Conservation (phyloP, 2,329 filamentous ascomycete species). For the Ambrosiella xylebori region DNA sequence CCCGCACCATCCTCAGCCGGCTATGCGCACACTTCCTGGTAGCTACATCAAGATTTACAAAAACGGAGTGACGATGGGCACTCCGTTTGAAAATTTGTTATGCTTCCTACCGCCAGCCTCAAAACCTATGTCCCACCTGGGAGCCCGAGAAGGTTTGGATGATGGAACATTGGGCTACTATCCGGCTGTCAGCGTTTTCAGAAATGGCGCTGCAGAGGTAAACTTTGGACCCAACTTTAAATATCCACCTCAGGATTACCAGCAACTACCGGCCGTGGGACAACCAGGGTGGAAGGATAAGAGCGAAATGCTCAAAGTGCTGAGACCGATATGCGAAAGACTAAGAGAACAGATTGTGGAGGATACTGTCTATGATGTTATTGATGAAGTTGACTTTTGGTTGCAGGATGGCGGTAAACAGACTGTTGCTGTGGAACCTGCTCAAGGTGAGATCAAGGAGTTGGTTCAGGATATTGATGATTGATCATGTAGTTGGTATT, state of each 20-base stretch:
- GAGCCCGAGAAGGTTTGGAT: slow-evolving; percentile 72
- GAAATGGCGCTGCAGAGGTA: slow-evolving; percentile 75
- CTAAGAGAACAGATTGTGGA: slow-evolving; percentile 90
- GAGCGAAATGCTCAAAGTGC: background rate
- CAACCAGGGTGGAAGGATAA: slow-evolving; percentile 14
- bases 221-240: slow-evolving; percentile 94
- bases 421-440: slow-evolving; percentile 28
- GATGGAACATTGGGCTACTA: slow-evolving; percentile 95
- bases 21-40: slow-evolving; percentile 72
- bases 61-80: slow-evolving; percentile 74
- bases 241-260: slow-evolving; percentile 53
- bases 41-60: slow-evolving; percentile 84
- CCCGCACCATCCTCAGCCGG: slow-evolving; percentile 53
- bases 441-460: slow-evolving; percentile 45
- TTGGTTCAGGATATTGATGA: slow-evolving; percentile 42
- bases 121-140: slow-evolving; percentile 47
- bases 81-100: slow-evolving; percentile 71
- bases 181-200: slow-evolving; percentile 80
- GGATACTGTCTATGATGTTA: slow-evolving; percentile 79
- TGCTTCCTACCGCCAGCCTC: slow-evolving; percentile 86
- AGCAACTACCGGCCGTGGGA: slow-evolving; percentile 17
- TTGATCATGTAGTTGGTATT: slow-evolving; percentile 1
- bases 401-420: slow-evolving; percentile 44
- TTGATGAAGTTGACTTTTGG: slow-evolving; percentile 90
- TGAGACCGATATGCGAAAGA: slow-evolving; percentile 33